Base-by-base conservation (phyloP, 768 basidiomycete genomes). In the Myochromella boudieri region DNA sequence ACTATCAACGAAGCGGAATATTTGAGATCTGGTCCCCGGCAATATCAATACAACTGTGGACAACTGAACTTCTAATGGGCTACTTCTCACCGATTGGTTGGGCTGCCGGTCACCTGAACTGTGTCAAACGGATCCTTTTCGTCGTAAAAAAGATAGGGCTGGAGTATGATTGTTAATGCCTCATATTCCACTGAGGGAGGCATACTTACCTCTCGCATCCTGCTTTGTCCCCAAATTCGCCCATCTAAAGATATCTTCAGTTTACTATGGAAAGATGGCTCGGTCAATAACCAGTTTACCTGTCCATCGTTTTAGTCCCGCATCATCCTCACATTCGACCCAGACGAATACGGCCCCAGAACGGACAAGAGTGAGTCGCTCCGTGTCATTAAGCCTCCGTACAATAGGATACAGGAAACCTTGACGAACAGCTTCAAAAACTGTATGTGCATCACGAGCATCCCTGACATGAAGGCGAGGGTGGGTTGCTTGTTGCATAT, bases 121-220 rank as follows among this genome's bases (percentile, higher is more conserved):
- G 71, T 70, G 51, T 78, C 76, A 37, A 67, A 67, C 24, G 73
- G 70, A 43, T 76, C 55, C 57, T 76, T 80, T 60, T 81, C 82
- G 61, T 86, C 83, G 62, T 85, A 84, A 60, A 85, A 85, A 24
- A 84, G 70, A 60, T 82, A 86, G 1, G 84, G 83, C 79, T 86
- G 31, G 29, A 7, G 60, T 18, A 31, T 42, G 41, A 31, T 14
- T 34, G 12, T 33, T 37, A 37, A 21, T n/a, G n/a, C n/a, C n/a
- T n/a, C n/a, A n/a, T n/a, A n/a, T n/a, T n/a, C n/a, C n/a, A n/a
- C n/a, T 21, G 20, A 21, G 32, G 40, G 42, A 41, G 48, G 31
- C 42, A 40, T 24, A 27, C 39, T 48, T 36, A 78, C 79, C 70
- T 81, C 81, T 53, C 81, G 70, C 78, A 84, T 83, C 36, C 82